Percentiles rank a stretch among this genome's conserved stretches.
Conservation (phyloP, 2,329 filamentous ascomycete genomes). For the Fusarium sp. region DNA sequence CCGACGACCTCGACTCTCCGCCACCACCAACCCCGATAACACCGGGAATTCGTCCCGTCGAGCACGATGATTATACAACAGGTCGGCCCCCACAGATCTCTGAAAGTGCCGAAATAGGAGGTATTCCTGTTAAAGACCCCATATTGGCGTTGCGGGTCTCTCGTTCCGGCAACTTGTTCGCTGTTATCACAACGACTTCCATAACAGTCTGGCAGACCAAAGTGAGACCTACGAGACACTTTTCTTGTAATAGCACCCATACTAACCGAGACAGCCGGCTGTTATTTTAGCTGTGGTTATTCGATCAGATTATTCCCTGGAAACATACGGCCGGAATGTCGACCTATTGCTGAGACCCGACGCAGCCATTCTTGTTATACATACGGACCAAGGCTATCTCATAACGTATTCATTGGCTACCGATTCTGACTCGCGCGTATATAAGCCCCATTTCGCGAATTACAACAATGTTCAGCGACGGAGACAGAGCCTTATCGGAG, state of each 20-base stretch:
- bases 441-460: constrained; percentile 83
- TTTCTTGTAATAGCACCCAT: background rate
- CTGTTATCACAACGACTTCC: constrained; percentile 85
- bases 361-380: constrained; percentile 90
- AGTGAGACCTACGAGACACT: constrained; percentile 63
- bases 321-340: constrained; percentile 86
- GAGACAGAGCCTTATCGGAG: constrained; percentile 71
- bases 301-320: constrained; percentile 83
- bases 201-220: constrained; percentile 98
- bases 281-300: constrained; percentile 88
- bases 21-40: constrained; percentile 64
- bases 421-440: constrained; percentile 85
- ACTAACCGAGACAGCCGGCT: constrained; percentile 73
- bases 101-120: constrained; percentile 45
- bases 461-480: constrained; percentile 73
- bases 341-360: constrained; percentile 90
- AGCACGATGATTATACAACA: constrained; percentile 62
- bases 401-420: constrained; percentile 95
- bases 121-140: constrained; percentile 68
- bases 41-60: constrained; percentile 70
- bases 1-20: constrained; percentile 55
- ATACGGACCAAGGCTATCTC: constrained; percentile 86
- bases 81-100: constrained; percentile 44
- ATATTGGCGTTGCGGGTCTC: constrained; percentile 83
- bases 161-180: constrained; percentile 84